A percentile compares a stretch with the other conserved stretches of the same genome.
Conservation (phyloP, 2,329 filamentous ascomycete species). For the Fusarium sp. region DNA sequence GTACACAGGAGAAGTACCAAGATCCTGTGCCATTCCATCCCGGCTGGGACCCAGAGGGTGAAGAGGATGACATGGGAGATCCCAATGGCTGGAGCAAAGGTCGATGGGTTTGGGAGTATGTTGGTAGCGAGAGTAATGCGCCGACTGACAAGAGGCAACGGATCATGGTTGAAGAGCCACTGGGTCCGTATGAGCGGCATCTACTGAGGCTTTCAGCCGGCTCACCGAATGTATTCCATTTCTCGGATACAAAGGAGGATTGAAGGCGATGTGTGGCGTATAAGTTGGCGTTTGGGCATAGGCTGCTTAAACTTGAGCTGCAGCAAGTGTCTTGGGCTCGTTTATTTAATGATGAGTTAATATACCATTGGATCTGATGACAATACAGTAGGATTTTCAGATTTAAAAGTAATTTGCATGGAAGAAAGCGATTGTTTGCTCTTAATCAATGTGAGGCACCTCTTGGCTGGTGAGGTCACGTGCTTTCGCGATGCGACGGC, state of each 20-base stretch:
- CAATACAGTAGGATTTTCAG: not conserved
- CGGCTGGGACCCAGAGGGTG: conserved; percentile 46
- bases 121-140: conserved; percentile 56
- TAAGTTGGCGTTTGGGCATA: not conserved
- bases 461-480: conserved; percentile 19
- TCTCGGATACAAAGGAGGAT: conserved; percentile 48
- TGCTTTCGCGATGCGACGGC: conserved; percentile 31
- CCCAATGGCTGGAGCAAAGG: conserved; percentile 45
- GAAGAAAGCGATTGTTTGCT: not conserved
- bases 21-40: conserved; percentile 53
- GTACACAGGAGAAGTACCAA: conserved; percentile 46
- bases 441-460: not conserved
- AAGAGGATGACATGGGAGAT: conserved; percentile 38
- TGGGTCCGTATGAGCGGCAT: conserved; percentile 65
- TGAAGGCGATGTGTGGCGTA: not conserved
- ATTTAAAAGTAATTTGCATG: not conserved
- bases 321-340: not conserved
- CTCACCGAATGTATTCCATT: conserved; percentile 57
- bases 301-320: not conserved
- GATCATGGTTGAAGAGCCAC: conserved; percentile 64
- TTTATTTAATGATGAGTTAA: not conserved
- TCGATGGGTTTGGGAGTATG: conserved; percentile 68
- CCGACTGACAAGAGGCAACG: conserved; percentile 54
- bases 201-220: conserved; percentile 60
- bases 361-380: not conserved